Base-by-base conservation (phyloP, 177 flowering plant genomes). In the Telopea speciosissima region DNA sequence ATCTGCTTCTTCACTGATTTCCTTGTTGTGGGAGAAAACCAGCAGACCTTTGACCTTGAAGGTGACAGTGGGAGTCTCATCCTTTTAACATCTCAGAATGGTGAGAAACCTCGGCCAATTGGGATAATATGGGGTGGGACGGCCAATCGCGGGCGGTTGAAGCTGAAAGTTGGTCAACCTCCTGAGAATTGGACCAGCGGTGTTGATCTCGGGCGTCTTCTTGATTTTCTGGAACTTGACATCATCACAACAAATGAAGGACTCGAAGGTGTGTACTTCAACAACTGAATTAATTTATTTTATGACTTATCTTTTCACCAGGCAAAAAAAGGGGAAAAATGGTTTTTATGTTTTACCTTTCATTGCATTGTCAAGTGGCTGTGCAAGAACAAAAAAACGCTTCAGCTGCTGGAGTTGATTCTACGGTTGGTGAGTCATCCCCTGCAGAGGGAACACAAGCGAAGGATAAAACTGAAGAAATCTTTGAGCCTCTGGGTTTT, bases 121-220 rank as follows among this genome's bases (percentile, higher is more conserved):
- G 98, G 98, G 66, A 93, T 93, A 73, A 91, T 93, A 67, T 91
- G 97, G 98, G 98, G 98, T 73, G 98, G 98, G 36, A 91, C 97
- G 13, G 93, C 97, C 28, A 89, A 93, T 72, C 85, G 98, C 24
- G 98, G 98, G 26, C 80, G 98, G 11, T 77, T 93, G 77, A 91
- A 93, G 81, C 79, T 93, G 28, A 93, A 89, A 78, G 86, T 83
- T 73, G 96, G 98, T 36, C 85, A 85, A 71, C 88, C 90, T 63
- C 98, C 98, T 0, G 95, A 86, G 78, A 93, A 91, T 75, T 93
- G 98, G 97, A 91, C 98, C 5, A 91, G 97, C 79, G 98, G 95
- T 65, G 97, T 93, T 75, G 98, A 93, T 80, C 96, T 93, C 67
- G 97, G 98, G 8, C 90, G 97, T 49, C 93, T 91, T 71, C 97